Evolutionary conservation across 352 stramenopile genomes (phyloP).

Genomic region (Phytophthora pluvialis): DNA sequence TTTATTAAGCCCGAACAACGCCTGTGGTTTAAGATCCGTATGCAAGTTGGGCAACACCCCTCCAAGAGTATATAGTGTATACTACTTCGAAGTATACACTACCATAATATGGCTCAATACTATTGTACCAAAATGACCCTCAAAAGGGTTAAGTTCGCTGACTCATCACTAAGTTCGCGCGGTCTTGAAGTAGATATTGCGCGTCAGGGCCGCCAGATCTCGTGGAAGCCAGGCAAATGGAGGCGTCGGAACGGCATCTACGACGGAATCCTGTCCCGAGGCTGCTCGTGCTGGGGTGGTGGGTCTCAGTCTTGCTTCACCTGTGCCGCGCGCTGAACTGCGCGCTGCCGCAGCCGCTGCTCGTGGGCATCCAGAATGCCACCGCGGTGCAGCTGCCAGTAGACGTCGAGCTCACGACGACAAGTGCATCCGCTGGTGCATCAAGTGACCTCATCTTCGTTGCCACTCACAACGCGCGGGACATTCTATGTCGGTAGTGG

Average conservation of each 20-base stretch:
- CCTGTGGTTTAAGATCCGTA: too few species aligned
- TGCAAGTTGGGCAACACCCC: too few species aligned
- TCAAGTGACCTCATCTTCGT: slow-evolving; percentile 16
- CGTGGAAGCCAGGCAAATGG: slow-evolving; percentile 6
- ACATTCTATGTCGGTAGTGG: slow-evolving; percentile 33
- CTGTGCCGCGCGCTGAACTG: slow-evolving; percentile 27
- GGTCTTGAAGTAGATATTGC: slow-evolving; percentile 13
- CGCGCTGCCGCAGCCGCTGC: slow-evolving; percentile 33
- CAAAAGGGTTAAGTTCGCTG: not conserved
- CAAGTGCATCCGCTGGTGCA: not conserved
- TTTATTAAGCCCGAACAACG: too few species aligned
- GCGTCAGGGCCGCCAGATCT: slow-evolving; percentile 6
- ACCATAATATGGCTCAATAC: too few species aligned
- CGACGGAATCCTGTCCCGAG: not conserved
- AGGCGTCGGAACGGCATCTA: slow-evolving; percentile 2
- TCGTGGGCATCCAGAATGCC: slow-evolving; percentile 38
- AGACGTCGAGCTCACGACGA: slow-evolving; percentile 27
- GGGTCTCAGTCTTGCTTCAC: not conserved
- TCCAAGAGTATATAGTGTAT: too few species aligned
- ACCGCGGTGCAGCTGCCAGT: slow-evolving; percentile 27
- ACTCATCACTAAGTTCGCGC: not conserved
- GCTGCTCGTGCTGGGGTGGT: slow-evolving; percentile 6
- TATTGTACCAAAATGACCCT: too few species aligned
- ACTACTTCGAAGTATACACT: too few species aligned
- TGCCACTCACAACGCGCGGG: slow-evolving; percentile 23